Conservation (phyloP, 345 rosid genomes). For the Psidium guajava region DNA sequence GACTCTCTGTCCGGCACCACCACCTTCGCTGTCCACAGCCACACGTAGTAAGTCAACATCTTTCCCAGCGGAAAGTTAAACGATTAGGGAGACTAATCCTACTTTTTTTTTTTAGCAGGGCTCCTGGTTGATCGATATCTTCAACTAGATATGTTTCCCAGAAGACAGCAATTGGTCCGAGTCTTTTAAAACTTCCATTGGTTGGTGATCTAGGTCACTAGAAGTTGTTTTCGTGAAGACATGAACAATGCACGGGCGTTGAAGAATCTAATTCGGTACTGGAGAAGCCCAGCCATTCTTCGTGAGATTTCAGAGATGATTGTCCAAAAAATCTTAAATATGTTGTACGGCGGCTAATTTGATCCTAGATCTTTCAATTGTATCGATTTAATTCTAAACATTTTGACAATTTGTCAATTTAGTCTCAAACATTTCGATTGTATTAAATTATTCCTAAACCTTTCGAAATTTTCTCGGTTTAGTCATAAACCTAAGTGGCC, state of each 20-base stretch:
- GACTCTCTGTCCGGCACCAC: conserved; percentile 31
- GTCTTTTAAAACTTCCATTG: not conserved
- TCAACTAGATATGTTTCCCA: not conserved
- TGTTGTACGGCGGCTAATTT: too few species aligned
- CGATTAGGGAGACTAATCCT: not conserved
- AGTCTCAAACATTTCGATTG: too few species aligned
- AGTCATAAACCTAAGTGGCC: too few species aligned
- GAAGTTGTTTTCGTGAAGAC: not conserved
- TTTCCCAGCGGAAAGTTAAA: not conserved
- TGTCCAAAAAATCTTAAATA: too few species aligned
- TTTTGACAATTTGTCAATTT: too few species aligned
- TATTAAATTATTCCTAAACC: too few species aligned
- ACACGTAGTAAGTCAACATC: not conserved
- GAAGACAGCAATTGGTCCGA: not conserved
- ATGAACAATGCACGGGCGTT: not conserved
- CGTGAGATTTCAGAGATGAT: not conserved
- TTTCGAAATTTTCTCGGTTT: too few species aligned
- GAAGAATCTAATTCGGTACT: not conserved
- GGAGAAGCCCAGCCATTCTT: not conserved
- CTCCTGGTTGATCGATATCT: not conserved
- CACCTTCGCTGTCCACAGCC: conserved; percentile 24
- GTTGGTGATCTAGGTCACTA: not conserved
- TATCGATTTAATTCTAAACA: too few species aligned
- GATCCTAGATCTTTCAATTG: too few species aligned
- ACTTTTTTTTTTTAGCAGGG: not conserved